These are phyloP conservation scores for Jasminum sambac DNA, from an alignment of 257 asterid species.

Conservation along the genomic window DNA sequence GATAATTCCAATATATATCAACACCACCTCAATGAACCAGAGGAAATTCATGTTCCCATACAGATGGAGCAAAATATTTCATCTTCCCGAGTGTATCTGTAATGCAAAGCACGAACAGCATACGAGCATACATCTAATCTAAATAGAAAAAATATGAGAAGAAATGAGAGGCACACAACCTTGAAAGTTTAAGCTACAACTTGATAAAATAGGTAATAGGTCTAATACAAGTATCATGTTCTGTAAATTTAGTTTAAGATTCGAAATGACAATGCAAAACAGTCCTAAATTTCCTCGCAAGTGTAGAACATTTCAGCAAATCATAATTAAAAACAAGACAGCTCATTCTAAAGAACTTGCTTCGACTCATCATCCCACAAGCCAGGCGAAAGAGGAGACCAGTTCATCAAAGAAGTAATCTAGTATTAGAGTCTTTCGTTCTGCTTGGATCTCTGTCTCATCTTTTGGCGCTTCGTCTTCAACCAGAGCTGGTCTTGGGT, in stretches of 20 bases:
- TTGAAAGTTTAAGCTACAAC: not conserved
- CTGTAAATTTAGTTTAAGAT: not conserved
- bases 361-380: not conserved
- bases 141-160: not conserved
- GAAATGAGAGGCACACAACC: not conserved
- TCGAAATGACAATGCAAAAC: not conserved
- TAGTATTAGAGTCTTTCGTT: not conserved
- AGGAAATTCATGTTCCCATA: no score
- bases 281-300: not conserved
- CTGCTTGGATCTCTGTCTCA: conserved; percentile 58
- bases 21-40: no score
- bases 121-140: not conserved
- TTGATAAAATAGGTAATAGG: not conserved
- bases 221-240: not conserved
- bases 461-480: conserved; percentile 66
- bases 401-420: not conserved
- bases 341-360: conserved; percentile 5
- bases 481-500: no score
- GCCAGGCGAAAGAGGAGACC: not conserved
- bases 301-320: not conserved
- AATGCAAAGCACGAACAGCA: not conserved
- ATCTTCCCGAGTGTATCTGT: no score
- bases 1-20: no score
- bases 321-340: not conserved
- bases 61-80: no score